Base-by-base conservation (phyloP, 345 rosid genomes). In the Aquilaria sinensis region DNA sequence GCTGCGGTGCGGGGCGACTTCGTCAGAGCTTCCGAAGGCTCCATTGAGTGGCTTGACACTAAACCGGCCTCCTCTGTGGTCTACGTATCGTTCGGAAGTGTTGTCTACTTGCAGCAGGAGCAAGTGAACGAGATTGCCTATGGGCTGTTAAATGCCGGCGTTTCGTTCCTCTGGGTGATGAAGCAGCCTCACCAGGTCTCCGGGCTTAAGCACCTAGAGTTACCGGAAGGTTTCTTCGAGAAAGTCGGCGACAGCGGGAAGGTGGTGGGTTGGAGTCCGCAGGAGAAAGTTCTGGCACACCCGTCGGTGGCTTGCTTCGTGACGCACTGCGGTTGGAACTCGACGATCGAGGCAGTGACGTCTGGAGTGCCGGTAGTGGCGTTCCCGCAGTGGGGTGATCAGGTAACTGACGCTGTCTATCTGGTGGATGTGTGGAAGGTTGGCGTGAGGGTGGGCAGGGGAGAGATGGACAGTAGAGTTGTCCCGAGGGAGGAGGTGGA, bases 271-370 rank as follows among this genome's bases (percentile, higher is more conserved):
- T 85, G 90, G 87, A 70, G 78, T 33, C 85, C 82, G 13, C 87
- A 82, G 52, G 62, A 75, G 1, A 67, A 76, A 64, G 78, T 80
- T 48, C 53, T 85, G 52, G 64, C 67, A 14, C 83, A 85, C 66
- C 70, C 67, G 9, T 63, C 82, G 1, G 31, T 75, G 16, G 75
- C 71, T 0, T 80, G 85, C 51, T 85, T 82, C 30, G 47, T 85
- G 10, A 85, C 84, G 1, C 87, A 80, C 32, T 80, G 90, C 15
- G 90, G 90, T 4, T 82, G 85, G 87, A 85, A 78, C 59, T 82
- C 90, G 11, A 10, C 72, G 60, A 33, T 71, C 30, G 85, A 85
- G 65, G 62, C 80, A 4, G 61, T 77, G 2, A 59, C 13, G 2
- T 67, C 82, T 0, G 87, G 83, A 5, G 74, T 82, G 47, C 87